Conservation (phyloP, 2,329 filamentous ascomycete species). For the Orbilia quercus region DNA sequence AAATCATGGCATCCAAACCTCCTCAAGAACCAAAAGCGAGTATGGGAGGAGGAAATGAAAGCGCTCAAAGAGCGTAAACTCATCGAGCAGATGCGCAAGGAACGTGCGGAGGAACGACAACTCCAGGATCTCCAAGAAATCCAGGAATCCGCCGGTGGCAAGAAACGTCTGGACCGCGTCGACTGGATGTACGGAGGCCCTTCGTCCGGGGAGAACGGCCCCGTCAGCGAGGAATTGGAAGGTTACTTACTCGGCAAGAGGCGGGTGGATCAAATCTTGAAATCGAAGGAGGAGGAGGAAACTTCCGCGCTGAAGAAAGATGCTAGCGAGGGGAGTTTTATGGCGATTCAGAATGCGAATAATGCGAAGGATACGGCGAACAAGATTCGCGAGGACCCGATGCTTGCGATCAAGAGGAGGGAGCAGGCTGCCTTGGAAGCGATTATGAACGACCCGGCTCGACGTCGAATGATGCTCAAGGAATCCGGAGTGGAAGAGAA, state of each 20-base stretch:
- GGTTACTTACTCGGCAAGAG: conserved; percentile 92
- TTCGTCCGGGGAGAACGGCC: conserved; percentile 77
- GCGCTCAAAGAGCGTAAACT: conserved; percentile 94
- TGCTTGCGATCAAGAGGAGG: conserved; percentile 91
- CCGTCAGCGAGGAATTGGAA: conserved; percentile 85
- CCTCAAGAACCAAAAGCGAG: conserved; percentile 87
- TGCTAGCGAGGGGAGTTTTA: conserved; percentile 70
- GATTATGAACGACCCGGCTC: conserved; percentile 81
- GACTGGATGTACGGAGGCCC: conserved; percentile 99
- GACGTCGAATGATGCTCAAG: conserved; percentile 74
- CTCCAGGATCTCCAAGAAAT: conserved; percentile 91
- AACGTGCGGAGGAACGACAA: conserved; percentile 90
- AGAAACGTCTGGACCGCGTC: conserved; percentile 81
- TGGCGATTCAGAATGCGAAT: conserved; percentile 76
- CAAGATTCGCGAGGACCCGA: conserved; percentile 90
- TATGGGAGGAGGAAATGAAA: conserved; percentile 91
- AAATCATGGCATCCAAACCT: conserved; percentile 94
- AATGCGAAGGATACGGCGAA: conserved; percentile 80
- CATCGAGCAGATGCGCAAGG: conserved; percentile 88
- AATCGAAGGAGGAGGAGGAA: conserved; percentile 79
- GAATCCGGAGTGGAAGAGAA: conserved; percentile 63
- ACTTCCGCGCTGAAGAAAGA: conserved; percentile 76
- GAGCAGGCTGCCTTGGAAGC: conserved; percentile 83
- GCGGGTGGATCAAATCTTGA: conserved; percentile 85
- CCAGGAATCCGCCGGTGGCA: conserved; percentile 87